A percentile compares a stretch with the other conserved stretches of the same genome.
Evolutionary conservation across 164 flowering plant genomes (phyloP).

Genomic region (Macadamia tetraphylla): DNA sequence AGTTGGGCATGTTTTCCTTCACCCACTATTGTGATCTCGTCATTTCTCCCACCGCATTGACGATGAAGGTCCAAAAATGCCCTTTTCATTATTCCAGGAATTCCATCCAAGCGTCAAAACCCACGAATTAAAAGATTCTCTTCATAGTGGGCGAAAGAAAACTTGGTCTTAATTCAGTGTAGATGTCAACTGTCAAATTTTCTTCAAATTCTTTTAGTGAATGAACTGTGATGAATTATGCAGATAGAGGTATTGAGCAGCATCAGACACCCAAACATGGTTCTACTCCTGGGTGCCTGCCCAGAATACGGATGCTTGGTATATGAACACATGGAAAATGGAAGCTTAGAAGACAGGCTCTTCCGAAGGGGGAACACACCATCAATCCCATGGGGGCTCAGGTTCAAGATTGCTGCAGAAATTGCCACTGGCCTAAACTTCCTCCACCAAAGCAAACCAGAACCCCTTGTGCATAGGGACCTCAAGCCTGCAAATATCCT

Average conservation of each 20-base stretch:
- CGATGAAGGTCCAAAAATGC: too few relatives aligned
- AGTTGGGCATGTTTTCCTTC: too few relatives aligned
- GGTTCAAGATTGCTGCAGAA: conserved; percentile 64
- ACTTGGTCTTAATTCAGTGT: too few relatives aligned
- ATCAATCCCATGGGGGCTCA: conserved; percentile 45
- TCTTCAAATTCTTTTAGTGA: too few relatives aligned
- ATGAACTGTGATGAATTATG: background rate
- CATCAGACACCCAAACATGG: conserved; percentile 86
- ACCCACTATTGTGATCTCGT: too few relatives aligned
- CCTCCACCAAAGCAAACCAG: conserved; percentile 82
- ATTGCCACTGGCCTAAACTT: conserved; percentile 64
- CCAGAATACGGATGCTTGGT: conserved; percentile 77
- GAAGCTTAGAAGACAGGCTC: conserved; percentile 71
- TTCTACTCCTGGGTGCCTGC: conserved; percentile 69
- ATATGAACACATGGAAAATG: conserved; percentile 64
- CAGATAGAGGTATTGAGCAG: conserved; percentile 72
- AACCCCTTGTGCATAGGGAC: conserved; percentile 76
- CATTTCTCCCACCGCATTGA: too few relatives aligned
- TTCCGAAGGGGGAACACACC: conserved; percentile 42
- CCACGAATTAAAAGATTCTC: too few relatives aligned
- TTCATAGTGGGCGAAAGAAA: too few relatives aligned
- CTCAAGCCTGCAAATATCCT: conserved; percentile 81
- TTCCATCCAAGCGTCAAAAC: too few relatives aligned
- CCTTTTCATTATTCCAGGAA: too few relatives aligned
- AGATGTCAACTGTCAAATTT: too few relatives aligned